phyloP scores from a whole-genome alignment of 176 grass and related monocot species.

The Paspalum notatum region DNA sequence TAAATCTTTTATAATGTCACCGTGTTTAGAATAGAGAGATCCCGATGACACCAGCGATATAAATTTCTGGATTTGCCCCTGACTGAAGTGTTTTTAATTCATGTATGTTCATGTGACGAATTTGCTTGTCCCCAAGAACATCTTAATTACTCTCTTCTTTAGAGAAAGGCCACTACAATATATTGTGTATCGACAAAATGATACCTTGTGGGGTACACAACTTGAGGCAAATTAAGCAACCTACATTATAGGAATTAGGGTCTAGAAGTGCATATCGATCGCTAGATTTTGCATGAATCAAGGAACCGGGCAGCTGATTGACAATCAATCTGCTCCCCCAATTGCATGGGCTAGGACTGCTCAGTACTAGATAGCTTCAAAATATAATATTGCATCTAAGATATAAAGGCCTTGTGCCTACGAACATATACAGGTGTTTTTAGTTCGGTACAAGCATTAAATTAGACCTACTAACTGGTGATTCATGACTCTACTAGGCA shows the following conservation, averaged over 20 bases:
- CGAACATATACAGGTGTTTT: background rate
- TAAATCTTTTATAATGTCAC: too few species aligned
- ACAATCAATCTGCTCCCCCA: constrained; percentile 1
- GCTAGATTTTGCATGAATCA: constrained; percentile 22
- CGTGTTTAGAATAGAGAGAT: too few species aligned
- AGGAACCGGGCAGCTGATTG: constrained; percentile 24
- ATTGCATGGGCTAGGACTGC: background rate
- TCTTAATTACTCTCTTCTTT: background rate
- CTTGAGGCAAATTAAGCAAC: background rate
- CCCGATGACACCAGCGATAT: too few species aligned
- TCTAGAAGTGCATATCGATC: background rate
- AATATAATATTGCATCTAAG: background rate
- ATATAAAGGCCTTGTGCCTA: background rate
- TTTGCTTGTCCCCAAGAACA: too few species aligned
- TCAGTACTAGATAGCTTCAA: background rate
- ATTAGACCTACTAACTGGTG: background rate
- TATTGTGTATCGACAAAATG: constrained; percentile 16
- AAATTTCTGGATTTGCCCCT: too few species aligned
- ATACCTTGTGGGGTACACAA: background rate
- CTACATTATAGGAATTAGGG: background rate
- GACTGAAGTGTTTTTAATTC: too few species aligned
- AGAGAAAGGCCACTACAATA: background rate
- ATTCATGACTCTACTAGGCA: background rate
- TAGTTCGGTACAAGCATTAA: background rate
- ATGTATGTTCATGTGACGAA: too few species aligned